These are phyloP conservation scores for Turnera subulata DNA, from an alignment of 345 rosid species.

Conservation along the genomic window DNA sequence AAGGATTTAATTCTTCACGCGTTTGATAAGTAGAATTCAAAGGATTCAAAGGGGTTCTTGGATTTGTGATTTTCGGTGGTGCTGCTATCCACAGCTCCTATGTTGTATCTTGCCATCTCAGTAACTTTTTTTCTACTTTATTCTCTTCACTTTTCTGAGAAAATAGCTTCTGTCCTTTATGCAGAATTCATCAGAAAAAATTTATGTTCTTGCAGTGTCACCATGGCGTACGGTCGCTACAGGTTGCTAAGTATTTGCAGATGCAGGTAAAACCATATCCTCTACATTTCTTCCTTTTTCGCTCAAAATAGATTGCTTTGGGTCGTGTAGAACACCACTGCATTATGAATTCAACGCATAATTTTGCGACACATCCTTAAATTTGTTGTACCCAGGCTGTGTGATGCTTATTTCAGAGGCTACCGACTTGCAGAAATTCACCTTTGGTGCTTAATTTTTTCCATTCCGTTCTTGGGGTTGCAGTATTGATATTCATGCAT, in stretches of 20 bases:
- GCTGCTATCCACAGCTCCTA: too few species aligned
- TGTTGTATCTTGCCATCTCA: too few species aligned
- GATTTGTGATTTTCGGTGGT: too few species aligned
- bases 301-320: constrained; percentile 1
- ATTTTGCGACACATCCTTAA: not conserved
- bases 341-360: too few species aligned
- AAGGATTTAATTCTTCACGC: too few species aligned
- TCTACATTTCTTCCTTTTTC: not conserved
- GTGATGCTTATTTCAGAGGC: not conserved
- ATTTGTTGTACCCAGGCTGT: not conserved
- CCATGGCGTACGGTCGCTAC: constrained; percentile 77
- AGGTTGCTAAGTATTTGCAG: constrained; percentile 86
- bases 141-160: not conserved
- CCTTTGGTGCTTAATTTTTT: not conserved
- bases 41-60: too few species aligned
- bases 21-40: too few species aligned
- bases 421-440: not conserved
- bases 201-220: constrained; percentile 57
- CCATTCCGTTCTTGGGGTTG: not conserved
- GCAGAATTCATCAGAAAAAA: not conserved
- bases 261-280: constrained; percentile 46
- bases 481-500: too few species aligned
- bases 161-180: too few species aligned
- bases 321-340: too few species aligned
- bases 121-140: too few species aligned